A percentile compares a stretch with the other conserved stretches of the same genome.
Evolutionary conservation across 1,139 yeast genomes (phyloP).

Genomic region (Pichia sp.): DNA sequence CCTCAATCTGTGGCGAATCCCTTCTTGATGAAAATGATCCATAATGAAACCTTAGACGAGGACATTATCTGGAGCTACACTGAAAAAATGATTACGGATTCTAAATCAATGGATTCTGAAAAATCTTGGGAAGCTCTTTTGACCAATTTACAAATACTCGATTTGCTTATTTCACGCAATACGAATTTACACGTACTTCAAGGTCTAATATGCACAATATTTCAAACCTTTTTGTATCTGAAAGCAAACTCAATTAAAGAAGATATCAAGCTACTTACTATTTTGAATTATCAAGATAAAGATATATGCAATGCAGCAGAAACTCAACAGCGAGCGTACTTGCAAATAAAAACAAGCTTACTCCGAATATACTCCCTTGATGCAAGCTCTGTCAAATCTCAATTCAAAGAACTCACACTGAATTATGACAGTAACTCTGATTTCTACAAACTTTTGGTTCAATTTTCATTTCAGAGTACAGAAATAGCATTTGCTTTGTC

Average conservation of each 20-base stretch:
- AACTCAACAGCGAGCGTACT: not conserved
- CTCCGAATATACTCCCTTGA: not conserved
- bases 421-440: not conserved
- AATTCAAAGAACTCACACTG: not conserved
- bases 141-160: not conserved
- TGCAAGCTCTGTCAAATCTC: not conserved
- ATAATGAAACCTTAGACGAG: not conserved
- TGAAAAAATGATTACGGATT: not conserved
- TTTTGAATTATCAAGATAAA: not conserved
- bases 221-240: not conserved
- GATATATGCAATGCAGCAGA: not conserved
- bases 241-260: not conserved
- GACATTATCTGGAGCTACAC: not conserved
- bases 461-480: not conserved
- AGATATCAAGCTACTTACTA: not conserved
- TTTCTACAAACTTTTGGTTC: not conserved
- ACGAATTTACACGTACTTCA: not conserved
- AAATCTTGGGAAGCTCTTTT: not conserved
- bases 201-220: not conserved
- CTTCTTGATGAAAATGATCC: not conserved
- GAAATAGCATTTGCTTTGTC: not conserved
- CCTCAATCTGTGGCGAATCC: not conserved
- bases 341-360: not conserved
- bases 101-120: not conserved
- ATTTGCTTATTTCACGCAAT: not conserved